A percentile compares a stretch with the other conserved stretches of the same genome.
phyloP scores from a whole-genome alignment of 1,139 yeast species.

The Casaregolazyma lundiana region DNA sequence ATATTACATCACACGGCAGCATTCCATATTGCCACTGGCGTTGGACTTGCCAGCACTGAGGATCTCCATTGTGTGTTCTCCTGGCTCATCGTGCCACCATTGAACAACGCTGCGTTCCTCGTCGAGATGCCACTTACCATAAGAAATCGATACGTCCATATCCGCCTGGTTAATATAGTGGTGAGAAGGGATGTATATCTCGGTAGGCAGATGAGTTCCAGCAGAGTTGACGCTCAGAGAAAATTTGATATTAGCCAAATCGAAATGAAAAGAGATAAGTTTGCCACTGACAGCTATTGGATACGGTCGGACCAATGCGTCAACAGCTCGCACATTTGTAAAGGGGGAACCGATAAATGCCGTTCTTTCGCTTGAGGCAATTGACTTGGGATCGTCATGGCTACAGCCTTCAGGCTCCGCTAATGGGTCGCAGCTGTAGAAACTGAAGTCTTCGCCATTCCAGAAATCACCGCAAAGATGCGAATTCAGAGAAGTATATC shows the following conservation, averaged over 20 bases:
- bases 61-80: slow-evolving; percentile 31
- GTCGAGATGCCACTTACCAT: slow-evolving; percentile 54
- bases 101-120: slow-evolving; percentile 51
- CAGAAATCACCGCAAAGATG: slow-evolving; percentile 81
- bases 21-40: background rate
- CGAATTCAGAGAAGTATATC: slow-evolving; percentile 62
- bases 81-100: slow-evolving; percentile 58
- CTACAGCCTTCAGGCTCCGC: slow-evolving; percentile 2
- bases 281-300: slow-evolving; percentile 57
- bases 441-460: slow-evolving; percentile 86
- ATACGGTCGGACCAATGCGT: slow-evolving; percentile 70
- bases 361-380: slow-evolving; percentile 3
- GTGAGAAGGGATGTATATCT: slow-evolving; percentile 62
- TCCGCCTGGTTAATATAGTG: slow-evolving; percentile 51
- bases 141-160: slow-evolving; percentile 41
- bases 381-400: slow-evolving; percentile 4
- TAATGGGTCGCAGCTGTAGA: slow-evolving; percentile 48
- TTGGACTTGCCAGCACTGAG: slow-evolving; percentile 8
- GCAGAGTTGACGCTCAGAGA: slow-evolving; percentile 40
- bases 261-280: slow-evolving; percentile 50
- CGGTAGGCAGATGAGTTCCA: slow-evolving; percentile 41
- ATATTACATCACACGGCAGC: slow-evolving; percentile 11
- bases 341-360: slow-evolving; percentile 1
- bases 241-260: slow-evolving; percentile 45
- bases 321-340: slow-evolving; percentile 47